Evolutionary conservation across 805 yeast species (phyloP).

Genomic region (Teunomyces stri): DNA sequence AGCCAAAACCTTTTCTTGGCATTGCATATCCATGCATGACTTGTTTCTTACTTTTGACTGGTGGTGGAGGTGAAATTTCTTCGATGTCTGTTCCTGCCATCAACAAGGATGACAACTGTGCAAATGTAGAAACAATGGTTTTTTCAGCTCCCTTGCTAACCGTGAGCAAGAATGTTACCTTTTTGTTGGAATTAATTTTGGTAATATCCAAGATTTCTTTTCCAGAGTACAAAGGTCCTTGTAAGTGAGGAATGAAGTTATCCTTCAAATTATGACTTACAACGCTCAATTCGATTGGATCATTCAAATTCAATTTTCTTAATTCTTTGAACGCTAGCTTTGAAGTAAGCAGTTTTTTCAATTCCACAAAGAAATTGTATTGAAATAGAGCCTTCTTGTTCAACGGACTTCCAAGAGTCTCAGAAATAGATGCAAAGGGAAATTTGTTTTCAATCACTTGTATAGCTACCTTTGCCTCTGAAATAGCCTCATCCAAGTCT

Average conservation of each 20-base stretch:
- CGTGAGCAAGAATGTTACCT: constrained; percentile 15
- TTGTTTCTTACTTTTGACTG: background rate
- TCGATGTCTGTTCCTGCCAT: constrained; percentile 15
- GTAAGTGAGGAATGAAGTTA: constrained; percentile 13
- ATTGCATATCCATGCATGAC: constrained; percentile 9
- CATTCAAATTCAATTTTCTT: background rate
- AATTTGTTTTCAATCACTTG: constrained; percentile 11
- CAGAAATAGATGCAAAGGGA: constrained; percentile 8
- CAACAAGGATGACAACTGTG: constrained; percentile 28
- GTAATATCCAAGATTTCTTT: constrained; percentile 12
- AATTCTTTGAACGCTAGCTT: constrained; percentile 13
- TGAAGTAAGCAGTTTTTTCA: constrained; percentile 12
- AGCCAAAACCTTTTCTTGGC: constrained; percentile 31
- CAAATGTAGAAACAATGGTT: constrained; percentile 1
- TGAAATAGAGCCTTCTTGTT: constrained; percentile 15
- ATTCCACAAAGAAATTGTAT: constrained; percentile 13
- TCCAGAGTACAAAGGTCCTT: constrained; percentile 22
- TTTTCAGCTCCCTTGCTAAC: constrained; percentile 5
- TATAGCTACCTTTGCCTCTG: constrained; percentile 11
- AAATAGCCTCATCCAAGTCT: constrained; percentile 13
- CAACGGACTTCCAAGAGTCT: constrained; percentile 12
- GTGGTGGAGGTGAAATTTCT: background rate
- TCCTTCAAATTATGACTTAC: constrained; percentile 13
- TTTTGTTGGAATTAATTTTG: constrained; percentile 11
- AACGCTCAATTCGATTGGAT: constrained; percentile 9